phyloP scores from a whole-genome alignment of 495 filamentous ascomycete genomes.

The Penicillium waksmanii region DNA sequence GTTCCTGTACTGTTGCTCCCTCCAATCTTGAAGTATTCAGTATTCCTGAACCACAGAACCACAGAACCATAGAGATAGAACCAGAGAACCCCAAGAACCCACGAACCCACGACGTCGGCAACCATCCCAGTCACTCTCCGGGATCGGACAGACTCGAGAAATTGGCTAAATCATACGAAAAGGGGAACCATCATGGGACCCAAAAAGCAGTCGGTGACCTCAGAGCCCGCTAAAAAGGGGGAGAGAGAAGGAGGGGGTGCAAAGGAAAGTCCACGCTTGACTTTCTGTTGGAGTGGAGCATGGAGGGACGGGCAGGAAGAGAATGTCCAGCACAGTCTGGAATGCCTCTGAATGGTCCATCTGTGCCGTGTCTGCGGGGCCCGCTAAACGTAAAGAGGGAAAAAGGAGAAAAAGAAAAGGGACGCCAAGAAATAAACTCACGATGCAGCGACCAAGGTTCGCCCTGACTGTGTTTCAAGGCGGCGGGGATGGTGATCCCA shows the following conservation, averaged over 20 bases:
- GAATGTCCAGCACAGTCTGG: conserved; percentile 29
- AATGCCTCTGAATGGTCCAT: conserved; percentile 24
- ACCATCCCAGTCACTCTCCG: conserved; percentile 26
- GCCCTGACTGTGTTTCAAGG: conserved; percentile 43
- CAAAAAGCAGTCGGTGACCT: conserved; percentile 32
- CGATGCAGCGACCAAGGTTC: conserved; percentile 44
- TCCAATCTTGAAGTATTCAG: too few relatives aligned
- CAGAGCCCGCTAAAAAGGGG: conserved; percentile 5
- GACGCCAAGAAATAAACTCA: conserved; percentile 42
- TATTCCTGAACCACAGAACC: not conserved
- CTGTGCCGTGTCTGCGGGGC: conserved; percentile 33
- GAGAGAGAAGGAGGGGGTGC: not conserved
- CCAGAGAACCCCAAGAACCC: not conserved
- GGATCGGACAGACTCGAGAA: conserved; percentile 28
- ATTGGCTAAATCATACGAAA: not conserved
- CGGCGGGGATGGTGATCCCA: conserved; percentile 46
- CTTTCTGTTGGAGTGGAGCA: not conserved
- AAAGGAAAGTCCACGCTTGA: not conserved
- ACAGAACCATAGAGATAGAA: not conserved
- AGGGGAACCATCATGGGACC: conserved; percentile 21
- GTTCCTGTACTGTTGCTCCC: not conserved
- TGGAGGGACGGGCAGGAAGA: conserved; percentile 7
- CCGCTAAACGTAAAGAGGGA: conserved; percentile 15
- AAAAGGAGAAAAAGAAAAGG: conserved; percentile 24
- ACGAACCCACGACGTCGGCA: not conserved